Conservation (phyloP, 805 yeast genomes). For the Saccharomycopsis amapae region DNA sequence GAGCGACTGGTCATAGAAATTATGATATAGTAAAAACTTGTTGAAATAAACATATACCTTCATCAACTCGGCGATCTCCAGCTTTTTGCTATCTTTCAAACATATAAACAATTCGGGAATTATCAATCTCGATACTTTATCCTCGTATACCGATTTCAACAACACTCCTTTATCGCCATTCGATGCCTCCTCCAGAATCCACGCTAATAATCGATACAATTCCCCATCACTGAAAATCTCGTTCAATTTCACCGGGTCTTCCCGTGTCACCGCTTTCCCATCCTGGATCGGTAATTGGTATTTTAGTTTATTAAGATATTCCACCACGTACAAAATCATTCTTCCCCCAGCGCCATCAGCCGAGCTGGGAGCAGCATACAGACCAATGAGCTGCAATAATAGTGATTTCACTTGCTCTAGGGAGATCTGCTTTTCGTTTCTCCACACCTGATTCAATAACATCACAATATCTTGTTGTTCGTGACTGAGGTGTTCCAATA, state of each 20-base stretch:
- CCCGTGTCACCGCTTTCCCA: neutral
- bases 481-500: neutral
- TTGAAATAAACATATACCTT: too few relatives aligned
- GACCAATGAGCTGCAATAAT: neutral
- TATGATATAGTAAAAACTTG: too few relatives aligned
- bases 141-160: too few relatives aligned
- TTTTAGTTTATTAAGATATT: neutral
- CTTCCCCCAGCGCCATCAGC: neutral
- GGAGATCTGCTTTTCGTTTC: neutral
- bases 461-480: slow-evolving; percentile 10
- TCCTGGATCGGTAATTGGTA: neutral
- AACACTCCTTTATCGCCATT: too few relatives aligned
- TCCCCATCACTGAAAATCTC: slow-evolving; percentile 6
- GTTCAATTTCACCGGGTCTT: slow-evolving; percentile 6
- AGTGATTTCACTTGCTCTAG: neutral
- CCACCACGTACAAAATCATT: slow-evolving; percentile 1
- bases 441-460: neutral
- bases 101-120: too few relatives aligned
- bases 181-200: too few relatives aligned
- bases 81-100: too few relatives aligned
- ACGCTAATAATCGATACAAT: too few relatives aligned
- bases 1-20: too few relatives aligned
- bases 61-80: too few relatives aligned
- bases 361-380: neutral
- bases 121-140: too few relatives aligned